phyloP scores from a whole-genome alignment of 352 stramenopile genomes.

The Paralagenidium karlingii region DNA sequence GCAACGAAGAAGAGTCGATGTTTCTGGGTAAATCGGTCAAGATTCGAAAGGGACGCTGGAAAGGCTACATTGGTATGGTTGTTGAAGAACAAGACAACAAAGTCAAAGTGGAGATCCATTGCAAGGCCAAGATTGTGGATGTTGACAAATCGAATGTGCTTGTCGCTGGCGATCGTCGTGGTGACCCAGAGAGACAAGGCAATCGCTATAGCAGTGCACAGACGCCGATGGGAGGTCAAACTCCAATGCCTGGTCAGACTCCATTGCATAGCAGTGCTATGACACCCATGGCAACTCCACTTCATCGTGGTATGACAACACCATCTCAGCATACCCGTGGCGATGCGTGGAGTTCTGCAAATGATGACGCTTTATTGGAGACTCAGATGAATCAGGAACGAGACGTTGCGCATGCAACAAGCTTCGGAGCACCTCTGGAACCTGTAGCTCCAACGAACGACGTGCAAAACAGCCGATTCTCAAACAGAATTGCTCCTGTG shows the following conservation, averaged over 20 bases:
- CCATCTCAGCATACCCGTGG: constrained; percentile 35
- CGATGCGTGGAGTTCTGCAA: constrained; percentile 79
- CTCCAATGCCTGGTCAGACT: constrained; percentile 70
- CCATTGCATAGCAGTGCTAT: constrained; percentile 73
- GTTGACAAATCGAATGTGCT: constrained; percentile 71
- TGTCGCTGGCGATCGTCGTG: constrained; percentile 64
- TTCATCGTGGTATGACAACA: constrained; percentile 72
- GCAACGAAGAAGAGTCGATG: constrained; percentile 43
- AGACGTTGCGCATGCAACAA: constrained; percentile 81
- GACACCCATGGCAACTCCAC: constrained; percentile 78
- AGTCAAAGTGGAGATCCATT: constrained; percentile 88
- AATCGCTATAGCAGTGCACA: constrained; percentile 53
- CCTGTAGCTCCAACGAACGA: constrained; percentile 56
- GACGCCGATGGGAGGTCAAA: constrained; percentile 66
- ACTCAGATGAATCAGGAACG: constrained; percentile 84
- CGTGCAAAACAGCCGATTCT: constrained; percentile 25
- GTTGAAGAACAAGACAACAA: constrained; percentile 83
- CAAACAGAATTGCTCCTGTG: constrained; percentile 30
- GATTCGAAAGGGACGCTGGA: constrained; percentile 86
- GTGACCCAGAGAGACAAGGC: constrained; percentile 57
- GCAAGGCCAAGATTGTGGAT: constrained; percentile 80
- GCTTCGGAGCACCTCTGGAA: constrained; percentile 72
- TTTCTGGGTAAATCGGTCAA: constrained; percentile 83
- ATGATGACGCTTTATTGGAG: constrained; percentile 76
- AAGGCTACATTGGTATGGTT: constrained; percentile 88